Percentiles rank a stretch among this genome's conserved stretches.
These are phyloP conservation scores for Wickerhamiella sergipiensis DNA, from an alignment of 805 yeast genomes.

Conservation along the genomic window DNA sequence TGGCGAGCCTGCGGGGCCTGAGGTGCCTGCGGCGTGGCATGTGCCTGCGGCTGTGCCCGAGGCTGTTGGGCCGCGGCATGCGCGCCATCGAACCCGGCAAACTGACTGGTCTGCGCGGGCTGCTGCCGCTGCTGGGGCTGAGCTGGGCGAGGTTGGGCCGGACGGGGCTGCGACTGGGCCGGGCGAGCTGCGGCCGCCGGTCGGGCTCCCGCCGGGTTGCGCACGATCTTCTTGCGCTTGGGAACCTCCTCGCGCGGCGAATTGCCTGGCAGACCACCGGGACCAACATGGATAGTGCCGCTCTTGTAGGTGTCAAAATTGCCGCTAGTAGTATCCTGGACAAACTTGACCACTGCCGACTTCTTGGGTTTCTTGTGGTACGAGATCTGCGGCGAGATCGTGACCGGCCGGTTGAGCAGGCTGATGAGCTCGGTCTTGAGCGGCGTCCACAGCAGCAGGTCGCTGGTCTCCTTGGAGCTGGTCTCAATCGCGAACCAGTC, in stretches of 20 bases:
- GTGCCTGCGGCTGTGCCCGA: slow-evolving; percentile 11
- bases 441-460: slow-evolving; percentile 61
- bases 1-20: too few species aligned
- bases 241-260: slow-evolving; percentile 68
- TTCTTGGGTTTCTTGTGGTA: slow-evolving; percentile 88
- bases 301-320: slow-evolving; percentile 74
- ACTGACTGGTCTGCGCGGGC: neutral
- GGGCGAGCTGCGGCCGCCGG: slow-evolving; percentile 12
- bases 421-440: slow-evolving; percentile 80
- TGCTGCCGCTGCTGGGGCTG: slow-evolving; percentile 12
- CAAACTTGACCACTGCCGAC: slow-evolving; percentile 57
- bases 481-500: slow-evolving; percentile 77
- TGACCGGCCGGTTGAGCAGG: slow-evolving; percentile 33
- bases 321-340: slow-evolving; percentile 51
- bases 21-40: too few species aligned
- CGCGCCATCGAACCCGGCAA: neutral
- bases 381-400: slow-evolving; percentile 55
- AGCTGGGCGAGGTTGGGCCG: slow-evolving; percentile 14
- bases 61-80: neutral
- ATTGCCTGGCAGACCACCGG: slow-evolving; percentile 57
- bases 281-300: slow-evolving; percentile 65
- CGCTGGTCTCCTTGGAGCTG: slow-evolving; percentile 44
- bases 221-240: slow-evolving; percentile 23
- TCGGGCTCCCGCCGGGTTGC: slow-evolving; percentile 10
- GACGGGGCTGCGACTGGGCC: slow-evolving; percentile 13